Conservation (phyloP, 164 flowering plant species). For the Chimonanthus salicifolius region DNA sequence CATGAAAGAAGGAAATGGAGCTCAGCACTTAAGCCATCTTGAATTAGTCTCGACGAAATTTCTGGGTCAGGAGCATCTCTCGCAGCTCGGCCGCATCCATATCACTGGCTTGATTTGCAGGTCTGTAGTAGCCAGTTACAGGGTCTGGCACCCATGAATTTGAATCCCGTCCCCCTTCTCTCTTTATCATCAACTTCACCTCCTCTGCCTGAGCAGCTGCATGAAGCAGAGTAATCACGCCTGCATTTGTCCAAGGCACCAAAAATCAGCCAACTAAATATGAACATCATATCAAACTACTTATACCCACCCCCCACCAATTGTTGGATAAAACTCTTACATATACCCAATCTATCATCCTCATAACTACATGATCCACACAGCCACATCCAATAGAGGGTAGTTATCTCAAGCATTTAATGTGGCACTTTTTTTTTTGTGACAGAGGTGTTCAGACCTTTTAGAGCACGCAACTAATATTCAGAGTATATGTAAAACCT, state of each 20-base stretch:
- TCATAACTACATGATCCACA: too few relatives aligned
- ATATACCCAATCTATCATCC: not conserved
- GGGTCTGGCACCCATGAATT: slow-evolving; percentile 14
- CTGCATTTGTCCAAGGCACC: not conserved
- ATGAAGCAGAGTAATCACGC: not conserved
- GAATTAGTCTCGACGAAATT: not conserved
- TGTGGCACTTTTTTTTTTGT: too few relatives aligned
- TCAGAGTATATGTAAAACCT: too few relatives aligned
- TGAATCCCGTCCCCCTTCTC: not conserved
- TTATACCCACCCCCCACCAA: not conserved
- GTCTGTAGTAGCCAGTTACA: slow-evolving; percentile 10
- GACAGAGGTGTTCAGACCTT: too few relatives aligned
- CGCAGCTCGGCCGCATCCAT: slow-evolving; percentile 7
- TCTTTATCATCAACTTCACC: not conserved
- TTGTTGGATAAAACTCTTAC: not conserved
- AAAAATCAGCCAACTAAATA: not conserved
- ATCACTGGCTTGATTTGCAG: not conserved
- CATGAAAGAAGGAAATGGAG: too few relatives aligned
- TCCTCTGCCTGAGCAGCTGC: not conserved
- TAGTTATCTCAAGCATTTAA: too few relatives aligned
- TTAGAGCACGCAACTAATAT: too few relatives aligned
- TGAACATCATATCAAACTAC: not conserved
- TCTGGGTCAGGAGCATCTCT: slow-evolving; percentile 3
- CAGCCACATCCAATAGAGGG: too few relatives aligned
- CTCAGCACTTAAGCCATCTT: too few relatives aligned